Percentiles rank a stretch among this genome's conserved stretches.
These are phyloP conservation scores for Acacia pycnantha DNA, from an alignment of 331 rosid species.

Conservation along the genomic window DNA sequence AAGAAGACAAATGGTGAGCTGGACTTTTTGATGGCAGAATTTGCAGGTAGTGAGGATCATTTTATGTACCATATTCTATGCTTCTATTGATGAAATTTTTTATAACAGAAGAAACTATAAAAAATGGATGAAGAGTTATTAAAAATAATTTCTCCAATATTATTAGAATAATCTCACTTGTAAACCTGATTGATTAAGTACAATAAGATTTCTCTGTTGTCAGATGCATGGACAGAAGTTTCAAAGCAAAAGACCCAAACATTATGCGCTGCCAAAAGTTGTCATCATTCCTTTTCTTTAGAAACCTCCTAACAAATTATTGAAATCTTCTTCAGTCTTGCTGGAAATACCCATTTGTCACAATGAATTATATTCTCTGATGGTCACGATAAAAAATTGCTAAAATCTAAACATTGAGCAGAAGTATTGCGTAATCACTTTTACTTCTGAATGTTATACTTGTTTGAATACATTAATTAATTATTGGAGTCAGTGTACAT, in stretches of 20 bases:
- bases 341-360: neutral
- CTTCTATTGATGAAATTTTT: constrained; percentile 15
- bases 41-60: constrained; percentile 67
- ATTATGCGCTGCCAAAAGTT: neutral
- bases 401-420: neutral
- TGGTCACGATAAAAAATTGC: neutral
- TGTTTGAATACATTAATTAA: neutral
- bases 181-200: neutral
- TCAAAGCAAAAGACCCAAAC: neutral
- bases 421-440: constrained; percentile 1
- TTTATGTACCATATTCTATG: neutral
- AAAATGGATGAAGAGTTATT: neutral
- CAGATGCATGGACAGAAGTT: neutral
- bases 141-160: neutral
- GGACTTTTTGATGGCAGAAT: constrained; percentile 96
- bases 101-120: neutral
- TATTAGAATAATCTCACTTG: neutral
- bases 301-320: neutral
- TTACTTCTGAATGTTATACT: neutral
- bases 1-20: constrained; percentile 90
- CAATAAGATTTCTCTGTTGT: neutral
- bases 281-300: neutral
- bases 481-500: neutral
- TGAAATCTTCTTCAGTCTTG: constrained; percentile 17
- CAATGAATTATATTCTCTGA: neutral